Conservation (phyloP, 495 filamentous ascomycete genomes). For the Penicillium antarcticum region DNA sequence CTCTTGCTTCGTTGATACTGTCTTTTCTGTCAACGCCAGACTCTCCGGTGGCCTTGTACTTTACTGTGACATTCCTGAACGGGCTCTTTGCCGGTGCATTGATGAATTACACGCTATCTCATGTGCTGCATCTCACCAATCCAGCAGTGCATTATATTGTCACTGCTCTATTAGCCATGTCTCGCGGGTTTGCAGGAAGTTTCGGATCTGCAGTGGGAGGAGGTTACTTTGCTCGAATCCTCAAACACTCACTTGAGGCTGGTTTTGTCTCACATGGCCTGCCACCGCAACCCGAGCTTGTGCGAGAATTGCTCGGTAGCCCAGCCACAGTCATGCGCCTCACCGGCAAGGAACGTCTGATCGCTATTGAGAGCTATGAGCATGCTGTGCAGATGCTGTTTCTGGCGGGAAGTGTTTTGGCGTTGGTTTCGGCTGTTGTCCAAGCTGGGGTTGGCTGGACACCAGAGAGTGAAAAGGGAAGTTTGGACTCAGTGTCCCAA, state of each 20-base stretch:
- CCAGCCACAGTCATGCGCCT: slow-evolving; percentile 59
- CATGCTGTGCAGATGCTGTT: slow-evolving; percentile 56
- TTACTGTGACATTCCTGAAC: slow-evolving; percentile 58
- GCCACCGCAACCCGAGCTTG: slow-evolving; percentile 46
- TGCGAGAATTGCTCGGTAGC: slow-evolving; percentile 63
- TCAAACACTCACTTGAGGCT: slow-evolving; percentile 50
- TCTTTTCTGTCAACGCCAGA: slow-evolving; percentile 47
- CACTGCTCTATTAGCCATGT: slow-evolving; percentile 66
- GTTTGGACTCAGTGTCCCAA: background rate
- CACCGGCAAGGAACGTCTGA: slow-evolving; percentile 46
- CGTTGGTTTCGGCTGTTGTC: slow-evolving; percentile 49
- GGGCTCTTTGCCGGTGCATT: slow-evolving; percentile 66
- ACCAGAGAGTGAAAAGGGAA: slow-evolving; percentile 6
- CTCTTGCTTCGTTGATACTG: slow-evolving; percentile 46
- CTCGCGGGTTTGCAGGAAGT: slow-evolving; percentile 69
- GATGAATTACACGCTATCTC: slow-evolving; percentile 74
- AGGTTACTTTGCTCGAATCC: slow-evolving; percentile 62
- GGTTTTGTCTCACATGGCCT: slow-evolving; percentile 56
- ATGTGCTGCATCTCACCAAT: slow-evolving; percentile 65
- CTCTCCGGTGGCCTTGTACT: slow-evolving; percentile 43
- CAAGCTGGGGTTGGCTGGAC: slow-evolving; percentile 72
- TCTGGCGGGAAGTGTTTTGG: slow-evolving; percentile 51
- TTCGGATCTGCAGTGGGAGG: slow-evolving; percentile 77
- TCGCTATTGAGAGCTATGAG: slow-evolving; percentile 65
- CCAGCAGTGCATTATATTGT: slow-evolving; percentile 65